Evolutionary conservation across 495 filamentous ascomycete genomes (phyloP), one percentile per base, ranked within the genome.

Genomic region (Podospora conica): DNA sequence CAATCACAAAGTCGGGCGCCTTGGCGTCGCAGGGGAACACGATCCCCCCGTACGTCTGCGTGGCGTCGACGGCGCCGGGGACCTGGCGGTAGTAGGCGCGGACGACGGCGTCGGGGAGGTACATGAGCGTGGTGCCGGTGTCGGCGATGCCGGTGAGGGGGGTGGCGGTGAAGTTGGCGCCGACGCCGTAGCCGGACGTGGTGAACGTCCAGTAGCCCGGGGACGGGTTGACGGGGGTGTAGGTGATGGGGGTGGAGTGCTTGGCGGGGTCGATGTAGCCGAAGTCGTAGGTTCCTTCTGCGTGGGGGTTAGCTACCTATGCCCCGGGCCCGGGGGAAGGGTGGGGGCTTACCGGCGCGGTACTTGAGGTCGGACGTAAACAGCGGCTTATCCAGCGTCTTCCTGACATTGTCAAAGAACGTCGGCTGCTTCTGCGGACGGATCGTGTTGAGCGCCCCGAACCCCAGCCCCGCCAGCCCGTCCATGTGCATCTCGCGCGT

Each of bases 131-230:
- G 61, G 90, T 93, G 58, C 91, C 91, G n/a, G 91, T 90, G 77
- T 88, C 86, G 66, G 83, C 82, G 71, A 89, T 87, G 69, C 81
- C 79, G 67, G 77, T 75, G 68, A 86, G 81, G 57, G 72, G 69
- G 18, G 71, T 68, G 31, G 75, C 65, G 24, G 60, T 73, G 20
- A 71, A 73, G 65, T 73, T 74, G 62, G 69, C 72, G 58, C 89
- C 90, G 67, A 92, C 76, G 33, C 78, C 73, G 76, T 89, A 92
- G 59, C 86, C 85, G 6, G 82, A 78, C 28, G 83, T 79, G 12
- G 85, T 86, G 77, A 90, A 92, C 33, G 80, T 76, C 91, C 91
- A 95, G 81, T 86, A 93, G 55, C 91, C 90, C 55, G 87, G 79
- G 55, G 77, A 73, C 69, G 71, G 82, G 73, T 85, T 82, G 57